A percentile compares a stretch with the other conserved stretches of the same genome.
Evolutionary conservation across 2,329 filamentous ascomycete genomes (phyloP).

Genomic region (Claviceps digitariae): DNA sequence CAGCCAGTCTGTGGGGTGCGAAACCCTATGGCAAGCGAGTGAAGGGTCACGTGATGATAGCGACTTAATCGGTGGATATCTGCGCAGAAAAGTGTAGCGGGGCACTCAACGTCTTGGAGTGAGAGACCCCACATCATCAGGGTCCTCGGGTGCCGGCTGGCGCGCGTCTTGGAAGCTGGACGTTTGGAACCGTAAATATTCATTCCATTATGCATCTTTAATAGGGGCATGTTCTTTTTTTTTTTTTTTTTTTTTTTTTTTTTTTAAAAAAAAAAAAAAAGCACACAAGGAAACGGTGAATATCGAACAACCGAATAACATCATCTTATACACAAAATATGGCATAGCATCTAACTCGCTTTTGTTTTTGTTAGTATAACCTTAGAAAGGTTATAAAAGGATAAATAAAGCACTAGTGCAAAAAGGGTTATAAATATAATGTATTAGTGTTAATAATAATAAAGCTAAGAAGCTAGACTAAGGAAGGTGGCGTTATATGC

Average conservation of each 20-base stretch:
- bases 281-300: neutral
- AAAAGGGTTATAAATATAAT: too few relatives aligned
- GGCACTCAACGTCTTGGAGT: neutral
- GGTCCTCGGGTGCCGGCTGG: neutral
- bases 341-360: neutral
- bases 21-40: slow-evolving; percentile 26
- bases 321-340: neutral
- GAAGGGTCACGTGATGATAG: slow-evolving; percentile 21
- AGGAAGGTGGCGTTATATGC: too few relatives aligned
- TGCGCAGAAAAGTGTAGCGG: neutral
- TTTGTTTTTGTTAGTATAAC: too few relatives aligned
- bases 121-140: neutral
- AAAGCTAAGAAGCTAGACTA: too few relatives aligned
- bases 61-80: slow-evolving; percentile 10
- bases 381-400: too few relatives aligned
- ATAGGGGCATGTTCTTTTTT: neutral
- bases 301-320: neutral
- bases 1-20: slow-evolving; percentile 23
- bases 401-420: too few relatives aligned
- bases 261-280: neutral
- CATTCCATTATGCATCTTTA: neutral
- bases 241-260: too few relatives aligned
- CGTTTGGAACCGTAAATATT: neutral
- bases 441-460: too few relatives aligned
- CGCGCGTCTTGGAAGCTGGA: neutral